Percentiles rank a stretch among this genome's conserved stretches.
These are phyloP conservation scores for Hypoxylon lenormandii DNA, from an alignment of 495 filamentous ascomycete genomes.

Conservation along the genomic window DNA sequence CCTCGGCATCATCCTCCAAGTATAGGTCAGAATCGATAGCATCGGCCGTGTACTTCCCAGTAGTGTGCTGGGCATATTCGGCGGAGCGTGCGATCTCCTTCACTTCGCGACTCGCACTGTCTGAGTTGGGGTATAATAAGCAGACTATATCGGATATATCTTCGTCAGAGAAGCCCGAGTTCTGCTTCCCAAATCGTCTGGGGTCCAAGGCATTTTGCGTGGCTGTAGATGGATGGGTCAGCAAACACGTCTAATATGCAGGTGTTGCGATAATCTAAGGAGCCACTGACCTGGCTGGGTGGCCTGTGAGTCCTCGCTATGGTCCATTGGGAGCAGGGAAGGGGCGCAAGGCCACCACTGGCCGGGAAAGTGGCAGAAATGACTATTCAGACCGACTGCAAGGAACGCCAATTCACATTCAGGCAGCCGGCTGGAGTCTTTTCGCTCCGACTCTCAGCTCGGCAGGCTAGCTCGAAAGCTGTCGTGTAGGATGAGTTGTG, in stretches of 20 bases:
- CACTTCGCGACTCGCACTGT: conserved; percentile 76
- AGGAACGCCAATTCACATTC: conserved; percentile 19
- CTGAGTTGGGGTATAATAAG: conserved; percentile 83
- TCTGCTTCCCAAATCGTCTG: conserved; percentile 77
- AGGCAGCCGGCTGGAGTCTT: conserved; percentile 32
- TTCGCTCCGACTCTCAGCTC: conserved; percentile 20
- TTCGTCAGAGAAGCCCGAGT: conserved; percentile 79
- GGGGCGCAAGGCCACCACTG: conserved; percentile 28
- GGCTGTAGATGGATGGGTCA: conserved; percentile 56
- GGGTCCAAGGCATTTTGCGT: conserved; percentile 87
- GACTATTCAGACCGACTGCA: conserved; percentile 34
- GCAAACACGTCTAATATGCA: conserved; percentile 4
- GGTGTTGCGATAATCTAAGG: not conserved
- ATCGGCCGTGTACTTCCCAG: conserved; percentile 57
- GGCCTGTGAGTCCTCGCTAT: conserved; percentile 47
- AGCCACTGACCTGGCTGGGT: conserved; percentile 51
- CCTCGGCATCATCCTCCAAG: conserved; percentile 54
- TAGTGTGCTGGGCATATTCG: conserved; percentile 55
- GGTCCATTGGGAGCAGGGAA: conserved; percentile 47
- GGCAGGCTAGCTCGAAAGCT: conserved; percentile 26
- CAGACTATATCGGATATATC: conserved; percentile 90
- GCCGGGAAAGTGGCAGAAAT: conserved; percentile 5
- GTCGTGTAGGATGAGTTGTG: conserved; percentile 14
- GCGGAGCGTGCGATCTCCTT: conserved; percentile 59
- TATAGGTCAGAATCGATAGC: conserved; percentile 62